Base-by-base conservation (phyloP, 768 basidiomycete genomes). In the Lactarius deliciosus region DNA sequence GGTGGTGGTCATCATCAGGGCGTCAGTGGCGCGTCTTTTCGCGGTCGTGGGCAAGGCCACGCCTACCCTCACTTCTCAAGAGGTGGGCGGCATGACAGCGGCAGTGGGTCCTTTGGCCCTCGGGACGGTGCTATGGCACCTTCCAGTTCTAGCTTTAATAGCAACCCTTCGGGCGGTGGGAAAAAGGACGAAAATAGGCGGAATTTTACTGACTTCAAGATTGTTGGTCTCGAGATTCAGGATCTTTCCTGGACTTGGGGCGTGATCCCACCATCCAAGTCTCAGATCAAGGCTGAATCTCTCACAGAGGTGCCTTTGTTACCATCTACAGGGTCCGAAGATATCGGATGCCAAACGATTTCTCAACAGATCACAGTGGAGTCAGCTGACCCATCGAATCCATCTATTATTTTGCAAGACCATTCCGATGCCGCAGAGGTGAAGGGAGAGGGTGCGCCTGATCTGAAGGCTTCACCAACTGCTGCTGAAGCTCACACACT, bases 201-300 rank as follows among this genome's bases (percentile, higher is more conserved):
- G 73, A 97, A 96, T 36, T 87, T 99, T 72, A 98, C 95, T 43
- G 96, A 98, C 79, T 99, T 99, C 85, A 93, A 96, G 79, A 94
- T 99, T 75, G 82, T 96, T 74, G 95, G 91, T 32, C 82, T 98
- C 71, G 87, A 92, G 75, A 90, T 97, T 71, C 86, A 82, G 72
- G 88, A 90, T 71, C 79, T 97, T 65, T 80, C 79, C 71, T 98
- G 96, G 96, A 83, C 81, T 59, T 98, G 96, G 96, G 94, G 94
- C 67, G 71, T 80, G 60, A 73, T 86, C 60, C 85, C 85, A 38
- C 68, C 73, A 45, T 65, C 72, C 22, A 64, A 71, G 62, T 61
- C 72, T 68, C 70, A 73, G 54, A 50, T 61, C 41, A 67, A 74
- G 36, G 53, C 69, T 28, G 71, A 72, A 36, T 64, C 76, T 61